Base-by-base conservation (phyloP, 108 stramenopile genomes). In the Fistulifera pelliculosa region DNA sequence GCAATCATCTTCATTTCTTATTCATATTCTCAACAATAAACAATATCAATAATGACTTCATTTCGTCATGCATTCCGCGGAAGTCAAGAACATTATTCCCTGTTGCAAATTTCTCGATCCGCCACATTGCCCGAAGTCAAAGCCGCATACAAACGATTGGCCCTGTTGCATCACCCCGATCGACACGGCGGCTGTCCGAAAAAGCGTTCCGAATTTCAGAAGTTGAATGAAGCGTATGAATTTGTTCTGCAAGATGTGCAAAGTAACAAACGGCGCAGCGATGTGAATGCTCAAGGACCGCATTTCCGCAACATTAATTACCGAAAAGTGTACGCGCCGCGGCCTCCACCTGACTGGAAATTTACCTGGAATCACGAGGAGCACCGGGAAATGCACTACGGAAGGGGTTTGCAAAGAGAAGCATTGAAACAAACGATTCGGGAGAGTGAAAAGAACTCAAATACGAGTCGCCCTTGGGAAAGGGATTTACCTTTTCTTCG, bases 341-440 rank as follows among this genome's bases (percentile, higher is more conserved):
- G 60, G 12, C 68, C 83, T 15, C 90, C 85, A 17, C 83, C 83
- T 24, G 71, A 80, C 60, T 71, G 76, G 49, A 80, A 83, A 49
- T 19, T 19, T 11, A 80, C 69, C 19, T 87, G 84, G 69, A 81
- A 91, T 65, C 62, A 71, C 51, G 70, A 81, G 40, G 60, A 68
- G 41, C 86, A 87, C 64, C 85, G 68, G 31, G 89, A 92, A 49
- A 83, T 85, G 81, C 90, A 92, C 56, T 92, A 92, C 47, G 90
- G 90, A 28, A 71, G 83, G 44, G 90, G 90, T 10, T 82, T 87
- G 74, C 76, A 77, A 68, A 70, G 58, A 31, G 84, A 92, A 45
- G 83, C 80, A 17, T 69, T 92, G 0, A 77, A 76, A 57, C 51
- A 65, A 38, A 83, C 83, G 10, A 54, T 70, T 14, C 67, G 69